These are phyloP conservation scores for Blastobotrys mokoenaii DNA, from an alignment of 805 yeast genomes.

Conservation along the genomic window DNA sequence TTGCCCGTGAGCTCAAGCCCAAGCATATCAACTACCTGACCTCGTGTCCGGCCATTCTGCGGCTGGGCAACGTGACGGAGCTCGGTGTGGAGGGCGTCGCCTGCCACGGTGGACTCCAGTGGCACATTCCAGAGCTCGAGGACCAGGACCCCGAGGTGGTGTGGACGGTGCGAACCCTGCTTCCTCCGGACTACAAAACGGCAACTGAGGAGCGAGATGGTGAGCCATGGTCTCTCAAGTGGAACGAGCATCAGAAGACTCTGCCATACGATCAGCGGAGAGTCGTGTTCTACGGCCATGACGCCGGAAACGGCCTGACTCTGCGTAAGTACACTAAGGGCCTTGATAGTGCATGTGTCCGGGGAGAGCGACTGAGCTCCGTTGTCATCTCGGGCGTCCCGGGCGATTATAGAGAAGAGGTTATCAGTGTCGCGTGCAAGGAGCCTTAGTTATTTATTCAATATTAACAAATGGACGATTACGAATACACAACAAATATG, in stretches of 20 bases:
- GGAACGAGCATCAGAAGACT: conserved; percentile 38
- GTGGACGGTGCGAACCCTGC: conserved; percentile 59
- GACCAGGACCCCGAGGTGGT: conserved; percentile 56
- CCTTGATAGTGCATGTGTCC: conserved; percentile 73
- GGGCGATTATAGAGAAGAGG: conserved; percentile 22
- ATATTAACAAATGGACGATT: not conserved
- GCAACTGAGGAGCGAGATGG: conserved; percentile 42
- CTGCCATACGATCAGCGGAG: conserved; percentile 22
- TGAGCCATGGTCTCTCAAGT: conserved; percentile 51
- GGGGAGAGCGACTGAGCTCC: conserved; percentile 64
- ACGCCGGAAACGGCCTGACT: conserved; percentile 69
- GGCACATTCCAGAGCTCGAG: conserved; percentile 45
- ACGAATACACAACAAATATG: not conserved
- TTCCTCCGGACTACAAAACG: conserved; percentile 53
- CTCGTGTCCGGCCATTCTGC: conserved; percentile 54
- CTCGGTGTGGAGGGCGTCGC: conserved; percentile 42
- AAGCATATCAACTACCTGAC: conserved; percentile 54
- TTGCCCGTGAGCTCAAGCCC: conserved; percentile 40
- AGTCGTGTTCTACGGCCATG: conserved; percentile 78
- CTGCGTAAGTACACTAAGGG: conserved; percentile 64
- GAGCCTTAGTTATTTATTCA: not conserved
- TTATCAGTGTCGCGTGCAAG: conserved; percentile 24
- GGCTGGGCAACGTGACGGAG: conserved; percentile 47
- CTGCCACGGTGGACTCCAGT: conserved; percentile 76
- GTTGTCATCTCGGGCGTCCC: conserved; percentile 34